These are phyloP conservation scores for Trichomonas tenax DNA, from an alignment of 208 protist genomes.

Conservation along the genomic window DNA sequence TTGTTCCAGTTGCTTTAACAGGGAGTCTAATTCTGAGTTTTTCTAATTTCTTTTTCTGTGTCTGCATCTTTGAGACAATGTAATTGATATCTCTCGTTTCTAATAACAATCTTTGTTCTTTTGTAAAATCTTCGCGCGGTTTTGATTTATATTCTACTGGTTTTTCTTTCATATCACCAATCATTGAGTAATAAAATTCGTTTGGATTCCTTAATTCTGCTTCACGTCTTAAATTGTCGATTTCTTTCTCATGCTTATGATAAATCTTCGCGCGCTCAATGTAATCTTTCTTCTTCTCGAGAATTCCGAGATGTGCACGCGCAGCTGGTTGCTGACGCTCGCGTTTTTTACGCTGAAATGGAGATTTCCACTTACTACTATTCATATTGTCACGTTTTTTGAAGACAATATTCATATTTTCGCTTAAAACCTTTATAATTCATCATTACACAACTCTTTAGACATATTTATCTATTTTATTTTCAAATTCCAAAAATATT, in stretches of 20 bases:
- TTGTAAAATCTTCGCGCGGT: not conserved
- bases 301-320: slow-evolving; percentile 59
- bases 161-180: slow-evolving; percentile 25
- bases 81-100: not conserved
- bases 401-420: too few species aligned
- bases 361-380: slow-evolving; percentile 8
- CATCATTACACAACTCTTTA: too few species aligned
- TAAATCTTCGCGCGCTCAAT: slow-evolving; percentile 56
- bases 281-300: slow-evolving; percentile 77
- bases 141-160: slow-evolving; percentile 19
- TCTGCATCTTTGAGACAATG: not conserved
- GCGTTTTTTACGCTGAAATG: not conserved
- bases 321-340: slow-evolving; percentile 61
- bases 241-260: slow-evolving; percentile 53
- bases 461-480: too few species aligned
- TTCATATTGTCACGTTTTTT: not conserved
- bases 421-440: too few species aligned
- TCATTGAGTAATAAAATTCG: slow-evolving; percentile 76
- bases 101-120: not conserved
- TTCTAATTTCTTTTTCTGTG: not conserved
- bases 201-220: slow-evolving; percentile 68
- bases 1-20: not conserved
- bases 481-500: too few species aligned
- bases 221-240: slow-evolving; percentile 57
- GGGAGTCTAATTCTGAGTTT: not conserved